Evolutionary conservation across 805 yeast genomes (phyloP).

Genomic region (Starmerella tilneyi): DNA sequence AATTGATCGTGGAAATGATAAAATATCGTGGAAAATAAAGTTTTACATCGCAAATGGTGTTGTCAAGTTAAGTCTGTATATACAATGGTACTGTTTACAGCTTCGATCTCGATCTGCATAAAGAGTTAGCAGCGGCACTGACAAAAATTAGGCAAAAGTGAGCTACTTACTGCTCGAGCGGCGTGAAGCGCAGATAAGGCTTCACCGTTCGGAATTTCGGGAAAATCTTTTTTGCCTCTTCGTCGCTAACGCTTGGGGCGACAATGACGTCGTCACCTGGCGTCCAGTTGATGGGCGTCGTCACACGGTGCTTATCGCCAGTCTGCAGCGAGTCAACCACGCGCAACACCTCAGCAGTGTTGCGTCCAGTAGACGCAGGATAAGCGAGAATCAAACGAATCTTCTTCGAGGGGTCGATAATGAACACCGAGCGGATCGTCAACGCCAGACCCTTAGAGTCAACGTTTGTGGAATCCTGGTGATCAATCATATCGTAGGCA

Average conservation of each 20-base stretch:
- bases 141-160: background rate
- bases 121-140: conserved; percentile 1
- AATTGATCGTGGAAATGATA: too few species aligned
- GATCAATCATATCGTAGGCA: conserved; percentile 79
- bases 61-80: too few species aligned
- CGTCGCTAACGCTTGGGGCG: conserved; percentile 79
- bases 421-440: conserved; percentile 87
- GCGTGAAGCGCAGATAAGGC: conserved; percentile 79
- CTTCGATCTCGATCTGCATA: conserved; percentile 3
- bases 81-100: background rate
- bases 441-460: conserved; percentile 63
- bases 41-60: background rate
- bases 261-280: conserved; percentile 89
- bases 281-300: conserved; percentile 90
- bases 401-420: conserved; percentile 86
- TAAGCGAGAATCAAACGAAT: conserved; percentile 78
- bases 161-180: conserved; percentile 26
- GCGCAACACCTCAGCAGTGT: conserved; percentile 86
- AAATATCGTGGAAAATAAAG: background rate
- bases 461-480: conserved; percentile 71
- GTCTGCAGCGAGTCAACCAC: conserved; percentile 83
- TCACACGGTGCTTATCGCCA: conserved; percentile 77
- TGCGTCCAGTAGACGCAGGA: conserved; percentile 93
- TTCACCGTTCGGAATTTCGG: conserved; percentile 82
- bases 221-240: conserved; percentile 72